These are phyloP conservation scores for Plasmodium coatneyi DNA, from an alignment of 169 alveolate species.

Conservation along the genomic window DNA sequence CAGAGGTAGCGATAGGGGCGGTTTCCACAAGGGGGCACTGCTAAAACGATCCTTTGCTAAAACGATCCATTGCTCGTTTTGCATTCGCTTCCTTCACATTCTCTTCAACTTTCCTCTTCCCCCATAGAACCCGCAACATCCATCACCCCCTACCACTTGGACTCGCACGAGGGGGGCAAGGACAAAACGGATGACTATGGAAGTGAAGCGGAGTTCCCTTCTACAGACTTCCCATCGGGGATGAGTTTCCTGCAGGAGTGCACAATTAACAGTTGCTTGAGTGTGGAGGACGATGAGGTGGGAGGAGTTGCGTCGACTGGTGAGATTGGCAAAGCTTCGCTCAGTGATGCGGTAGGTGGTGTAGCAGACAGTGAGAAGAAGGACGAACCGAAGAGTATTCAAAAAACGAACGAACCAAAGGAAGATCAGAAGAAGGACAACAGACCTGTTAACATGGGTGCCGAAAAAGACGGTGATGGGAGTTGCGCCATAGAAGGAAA, in stretches of 20 bases:
- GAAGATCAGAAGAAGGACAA: neutral
- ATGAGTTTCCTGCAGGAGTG: neutral
- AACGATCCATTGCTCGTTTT: neutral
- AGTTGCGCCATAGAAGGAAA: neutral
- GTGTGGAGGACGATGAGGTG: neutral
- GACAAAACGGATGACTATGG: neutral
- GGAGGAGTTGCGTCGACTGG: neutral
- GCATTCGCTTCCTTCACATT: neutral
- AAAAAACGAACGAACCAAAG: neutral
- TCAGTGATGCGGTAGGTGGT: neutral
- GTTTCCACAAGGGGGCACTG: neutral
- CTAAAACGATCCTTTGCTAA: no score
- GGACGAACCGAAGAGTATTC: neutral
- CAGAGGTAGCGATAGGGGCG: slow-evolving; percentile 14
- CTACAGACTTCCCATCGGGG: neutral
- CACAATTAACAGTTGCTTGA: neutral
- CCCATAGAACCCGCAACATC: neutral
- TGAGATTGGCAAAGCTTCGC: neutral
- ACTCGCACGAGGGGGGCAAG: neutral
- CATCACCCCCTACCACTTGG: neutral
- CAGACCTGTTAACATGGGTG: neutral
- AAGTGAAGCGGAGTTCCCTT: neutral
- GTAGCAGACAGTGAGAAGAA: neutral
- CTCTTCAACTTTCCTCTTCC: neutral
- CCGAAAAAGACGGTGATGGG: neutral